Evolutionary conservation across 106 monocot species (phyloP).

Genomic region (Vanilla planifolia): DNA sequence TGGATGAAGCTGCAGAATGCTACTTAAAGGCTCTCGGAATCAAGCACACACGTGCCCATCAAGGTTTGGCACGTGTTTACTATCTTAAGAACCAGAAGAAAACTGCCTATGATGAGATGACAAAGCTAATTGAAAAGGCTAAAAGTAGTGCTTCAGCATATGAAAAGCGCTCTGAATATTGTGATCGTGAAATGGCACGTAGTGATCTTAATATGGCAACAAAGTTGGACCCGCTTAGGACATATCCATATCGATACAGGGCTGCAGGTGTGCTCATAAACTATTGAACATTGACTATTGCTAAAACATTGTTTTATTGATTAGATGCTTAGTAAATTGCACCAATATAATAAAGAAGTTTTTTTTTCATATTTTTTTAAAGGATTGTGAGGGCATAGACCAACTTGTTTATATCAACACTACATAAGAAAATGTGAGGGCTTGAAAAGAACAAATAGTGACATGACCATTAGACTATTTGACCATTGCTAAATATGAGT

Average conservation of each 20-base stretch:
- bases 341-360: too few species aligned
- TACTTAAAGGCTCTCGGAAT: slow-evolving; percentile 82
- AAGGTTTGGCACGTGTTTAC: slow-evolving; percentile 91
- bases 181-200: slow-evolving; percentile 88
- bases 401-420: too few species aligned
- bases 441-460: too few species aligned
- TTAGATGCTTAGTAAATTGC: too few species aligned
- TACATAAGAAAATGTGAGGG: too few species aligned
- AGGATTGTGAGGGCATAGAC: too few species aligned
- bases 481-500: too few species aligned
- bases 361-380: too few species aligned
- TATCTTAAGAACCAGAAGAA: slow-evolving; percentile 80
- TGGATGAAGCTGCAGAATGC: slow-evolving; percentile 80
- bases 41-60: slow-evolving; percentile 98
- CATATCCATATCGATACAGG: slow-evolving; percentile 96
- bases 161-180: slow-evolving; percentile 97
- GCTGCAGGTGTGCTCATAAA: slow-evolving; percentile 66
- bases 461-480: too few species aligned
- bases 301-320: too few species aligned
- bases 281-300: background rate
- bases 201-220: slow-evolving; percentile 82
- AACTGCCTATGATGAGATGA: slow-evolving; percentile 95
- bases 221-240: slow-evolving; percentile 81
- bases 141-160: slow-evolving; percentile 92
- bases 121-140: slow-evolving; percentile 84